Evolutionary conservation across 495 filamentous ascomycete species (phyloP).

Genomic region (Podospora conica): DNA sequence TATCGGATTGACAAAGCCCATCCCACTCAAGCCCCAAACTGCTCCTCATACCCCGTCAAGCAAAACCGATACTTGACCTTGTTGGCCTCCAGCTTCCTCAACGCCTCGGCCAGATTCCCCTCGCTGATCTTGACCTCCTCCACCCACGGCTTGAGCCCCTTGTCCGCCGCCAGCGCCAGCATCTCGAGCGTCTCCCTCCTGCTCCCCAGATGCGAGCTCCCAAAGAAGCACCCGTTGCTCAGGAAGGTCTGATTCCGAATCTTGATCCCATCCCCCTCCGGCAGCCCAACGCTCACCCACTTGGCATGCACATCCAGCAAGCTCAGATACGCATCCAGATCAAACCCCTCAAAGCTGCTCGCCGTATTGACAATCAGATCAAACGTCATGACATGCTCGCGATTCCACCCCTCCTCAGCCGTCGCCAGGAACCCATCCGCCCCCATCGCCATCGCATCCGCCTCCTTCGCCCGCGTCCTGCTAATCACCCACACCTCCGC

Average conservation of each 20-base stretch:
- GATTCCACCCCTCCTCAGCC: constrained; percentile 59
- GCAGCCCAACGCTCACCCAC: constrained; percentile 79
- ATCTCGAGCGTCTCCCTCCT: constrained; percentile 75
- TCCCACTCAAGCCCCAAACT: constrained; percentile 29
- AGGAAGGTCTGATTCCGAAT: constrained; percentile 74
- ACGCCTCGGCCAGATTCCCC: constrained; percentile 60
- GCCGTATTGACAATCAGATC: constrained; percentile 58
- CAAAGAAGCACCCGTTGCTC: constrained; percentile 70
- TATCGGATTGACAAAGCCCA: neutral
- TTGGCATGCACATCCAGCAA: constrained; percentile 78
- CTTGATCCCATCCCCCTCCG: constrained; percentile 67
- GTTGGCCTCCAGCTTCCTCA: constrained; percentile 62
- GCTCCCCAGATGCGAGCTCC: constrained; percentile 75
- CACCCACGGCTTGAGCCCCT: constrained; percentile 76
- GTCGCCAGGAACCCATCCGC: constrained; percentile 71
- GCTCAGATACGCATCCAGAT: constrained; percentile 62
- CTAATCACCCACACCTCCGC: constrained; percentile 68
- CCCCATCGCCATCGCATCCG: constrained; percentile 60
- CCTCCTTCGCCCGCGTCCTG: constrained; percentile 60
- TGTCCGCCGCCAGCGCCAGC: constrained; percentile 74
- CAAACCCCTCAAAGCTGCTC: constrained; percentile 47
- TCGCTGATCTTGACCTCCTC: constrained; percentile 67
- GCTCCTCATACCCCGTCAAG: constrained; percentile 39
- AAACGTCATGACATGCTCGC: constrained; percentile 47
- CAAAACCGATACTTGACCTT: constrained; percentile 56